A percentile compares a stretch with the other conserved stretches of the same genome.
Evolutionary conservation across 805 yeast species (phyloP).

Genomic region (Wickerhamiella vanderwaltii): DNA sequence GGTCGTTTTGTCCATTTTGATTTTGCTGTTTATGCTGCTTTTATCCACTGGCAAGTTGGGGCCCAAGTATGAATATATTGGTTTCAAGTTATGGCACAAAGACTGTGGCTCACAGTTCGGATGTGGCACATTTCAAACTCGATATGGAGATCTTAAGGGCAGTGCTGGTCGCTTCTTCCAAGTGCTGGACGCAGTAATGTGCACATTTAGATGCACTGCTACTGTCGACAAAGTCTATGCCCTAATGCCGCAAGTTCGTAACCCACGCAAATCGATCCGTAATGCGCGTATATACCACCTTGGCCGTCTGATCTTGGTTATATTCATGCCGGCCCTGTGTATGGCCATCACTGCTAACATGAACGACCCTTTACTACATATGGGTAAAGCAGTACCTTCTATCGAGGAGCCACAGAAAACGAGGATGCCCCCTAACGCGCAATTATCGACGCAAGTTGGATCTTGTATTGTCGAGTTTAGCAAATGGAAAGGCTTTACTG

Average conservation of each 20-base stretch:
- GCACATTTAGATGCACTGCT: conserved; percentile 9
- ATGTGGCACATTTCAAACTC: conserved; percentile 6
- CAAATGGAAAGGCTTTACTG: background rate
- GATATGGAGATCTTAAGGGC: conserved; percentile 4
- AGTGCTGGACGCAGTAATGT: conserved; percentile 11
- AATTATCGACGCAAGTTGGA: background rate
- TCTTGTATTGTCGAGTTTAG: background rate
- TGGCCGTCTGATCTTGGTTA: conserved; percentile 11
- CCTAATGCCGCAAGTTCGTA: conserved; percentile 18
- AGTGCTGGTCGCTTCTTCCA: conserved; percentile 12
- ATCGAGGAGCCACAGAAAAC: background rate
- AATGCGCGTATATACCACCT: conserved; percentile 9
- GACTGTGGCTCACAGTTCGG: background rate
- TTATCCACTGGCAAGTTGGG: conserved; percentile 48
- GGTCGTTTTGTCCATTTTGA: background rate
- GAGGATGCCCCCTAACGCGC: background rate
- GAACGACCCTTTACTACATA: conserved; percentile 1
- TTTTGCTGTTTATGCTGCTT: conserved; percentile 49
- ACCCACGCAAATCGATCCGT: conserved; percentile 17
- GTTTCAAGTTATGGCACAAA: conserved; percentile 53
- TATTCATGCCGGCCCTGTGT: conserved; percentile 12
- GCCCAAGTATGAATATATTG: conserved; percentile 36
- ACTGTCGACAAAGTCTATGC: conserved; percentile 16
- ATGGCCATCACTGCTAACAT: conserved; percentile 11
- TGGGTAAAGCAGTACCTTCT: background rate